Evolutionary conservation across 2,329 filamentous ascomycete genomes (phyloP), one percentile per base, ranked within the genome.

Genomic region (Arthrobotrys megalospora): DNA sequence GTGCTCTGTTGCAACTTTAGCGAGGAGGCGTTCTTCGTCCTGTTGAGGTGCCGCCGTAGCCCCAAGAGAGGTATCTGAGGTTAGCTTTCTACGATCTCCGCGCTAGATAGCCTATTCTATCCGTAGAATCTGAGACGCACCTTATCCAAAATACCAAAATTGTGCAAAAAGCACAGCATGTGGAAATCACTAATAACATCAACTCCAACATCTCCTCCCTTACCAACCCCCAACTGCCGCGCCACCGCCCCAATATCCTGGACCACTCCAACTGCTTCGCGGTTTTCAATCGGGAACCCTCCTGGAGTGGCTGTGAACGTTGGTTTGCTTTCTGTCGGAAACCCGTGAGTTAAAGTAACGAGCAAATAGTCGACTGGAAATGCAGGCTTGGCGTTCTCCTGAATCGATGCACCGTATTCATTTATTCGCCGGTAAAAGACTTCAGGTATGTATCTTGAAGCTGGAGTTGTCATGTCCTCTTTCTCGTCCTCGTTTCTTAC

Each of bases 301-400:
- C 88, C 87, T 77, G 85, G 84, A 34, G 85, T 84, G 58, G 90
- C 88, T 32, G 86, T 91, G 85, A 98, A 98, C 34, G 91, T 85
- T 11, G 94, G 93, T 70, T 90, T 91, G 3, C 93, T 89, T 52
- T 90, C 88, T 65, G 91, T 93, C 1, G 96, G 96, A 86, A 99
- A 98, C 76, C 96, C 96, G 83, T 99, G 95, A 0, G 96, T 99
- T 80, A 99, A 88, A 7, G 96, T 98, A 79, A 98, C 93, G 71
- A 98, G 91, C 38, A 99, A 89, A 84, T 98, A 99, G 84, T 99
- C 96, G 60, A 97, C 94, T 0, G 96, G 96, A 84, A 99, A 99
- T 53, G 92, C 91, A 0, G 96, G 96, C 83, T 97, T 98, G 24
- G 96, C 96, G 82, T 97, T 98, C 84, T 98, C 93, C 84, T 97